These are phyloP conservation scores for Rhodotorula sp. DNA, from an alignment of 1,284 basidiomycete species.

Conservation along the genomic window DNA sequence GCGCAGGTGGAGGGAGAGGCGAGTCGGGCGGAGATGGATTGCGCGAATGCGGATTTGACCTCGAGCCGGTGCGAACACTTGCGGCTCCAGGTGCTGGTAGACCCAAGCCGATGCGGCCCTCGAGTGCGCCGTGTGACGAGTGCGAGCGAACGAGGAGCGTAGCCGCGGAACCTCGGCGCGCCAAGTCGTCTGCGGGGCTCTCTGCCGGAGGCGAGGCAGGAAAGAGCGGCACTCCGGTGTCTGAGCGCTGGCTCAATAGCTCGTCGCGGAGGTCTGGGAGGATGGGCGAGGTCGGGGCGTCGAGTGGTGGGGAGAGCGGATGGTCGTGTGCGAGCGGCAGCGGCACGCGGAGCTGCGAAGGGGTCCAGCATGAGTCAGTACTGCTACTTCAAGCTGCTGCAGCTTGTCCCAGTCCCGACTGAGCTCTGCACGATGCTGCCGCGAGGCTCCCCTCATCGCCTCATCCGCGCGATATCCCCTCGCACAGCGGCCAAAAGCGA, in stretches of 20 bases:
- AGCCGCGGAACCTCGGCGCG: background rate
- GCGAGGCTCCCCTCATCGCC: too few relatives aligned
- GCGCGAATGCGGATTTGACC: background rate
- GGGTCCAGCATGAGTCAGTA: background rate
- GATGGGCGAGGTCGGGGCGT: background rate
- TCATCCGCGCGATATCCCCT: too few relatives aligned
- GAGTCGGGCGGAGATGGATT: background rate
- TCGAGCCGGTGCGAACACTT: background rate
- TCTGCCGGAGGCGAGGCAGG: background rate
- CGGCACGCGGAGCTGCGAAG: background rate
- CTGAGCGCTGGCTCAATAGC: background rate
- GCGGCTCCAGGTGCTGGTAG: background rate
- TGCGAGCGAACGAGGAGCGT: background rate
- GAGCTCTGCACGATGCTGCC: too few relatives aligned
- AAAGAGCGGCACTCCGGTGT: background rate
- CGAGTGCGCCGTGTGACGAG: background rate
- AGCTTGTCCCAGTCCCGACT: too few relatives aligned
- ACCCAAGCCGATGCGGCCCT: conserved; percentile 2
- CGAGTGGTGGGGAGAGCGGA: conserved; percentile 30
- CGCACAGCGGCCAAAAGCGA: too few relatives aligned
- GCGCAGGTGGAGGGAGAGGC: background rate
- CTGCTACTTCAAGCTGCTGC: too few relatives aligned
- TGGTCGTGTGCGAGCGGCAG: conserved; percentile 4
- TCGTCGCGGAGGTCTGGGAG: background rate
- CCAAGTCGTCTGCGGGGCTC: background rate